These are phyloP conservation scores for Pseudogymnoascus sp. DNA, from an alignment of 2,329 filamentous ascomycete genomes.

Conservation along the genomic window DNA sequence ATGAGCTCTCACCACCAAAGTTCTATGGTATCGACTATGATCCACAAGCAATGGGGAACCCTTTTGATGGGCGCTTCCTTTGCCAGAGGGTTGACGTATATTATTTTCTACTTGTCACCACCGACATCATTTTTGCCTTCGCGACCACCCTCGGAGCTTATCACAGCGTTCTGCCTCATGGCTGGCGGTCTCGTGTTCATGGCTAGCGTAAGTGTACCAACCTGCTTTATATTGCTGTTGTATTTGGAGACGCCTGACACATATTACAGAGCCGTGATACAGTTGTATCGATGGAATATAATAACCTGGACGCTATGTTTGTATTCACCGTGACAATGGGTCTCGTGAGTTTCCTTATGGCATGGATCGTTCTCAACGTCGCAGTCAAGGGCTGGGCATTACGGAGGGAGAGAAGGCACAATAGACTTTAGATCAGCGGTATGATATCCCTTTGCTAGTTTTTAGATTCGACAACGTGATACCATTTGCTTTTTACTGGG, in stretches of 20 bases:
- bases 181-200: constrained; percentile 87
- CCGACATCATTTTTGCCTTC: constrained; percentile 73
- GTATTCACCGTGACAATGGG: constrained; percentile 85
- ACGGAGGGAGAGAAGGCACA: constrained; percentile 31
- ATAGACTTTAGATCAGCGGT: neutral
- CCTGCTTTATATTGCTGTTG: neutral
- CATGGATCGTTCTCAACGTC: constrained; percentile 70
- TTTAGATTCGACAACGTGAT: neutral
- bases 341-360: constrained; percentile 73
- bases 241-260: constrained; percentile 18
- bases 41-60: constrained; percentile 89
- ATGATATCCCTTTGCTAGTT: neutral
- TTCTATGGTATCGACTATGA: constrained; percentile 79
- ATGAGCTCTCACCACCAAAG: constrained; percentile 78
- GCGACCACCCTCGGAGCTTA: constrained; percentile 81
- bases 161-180: constrained; percentile 79
- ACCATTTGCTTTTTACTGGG: neutral
- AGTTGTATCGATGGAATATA: constrained; percentile 66
- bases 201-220: constrained; percentile 59
- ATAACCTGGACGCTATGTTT: constrained; percentile 83
- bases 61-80: constrained; percentile 75
- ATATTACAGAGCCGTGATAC: constrained; percentile 61
- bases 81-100: constrained; percentile 70
- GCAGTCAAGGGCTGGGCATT: constrained; percentile 83
- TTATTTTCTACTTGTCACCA: constrained; percentile 70